Evolutionary conservation across 1,284 basidiomycete genomes (phyloP), one percentile per base, ranked within the genome.

Genomic region (Farysia itapuensis): DNA sequence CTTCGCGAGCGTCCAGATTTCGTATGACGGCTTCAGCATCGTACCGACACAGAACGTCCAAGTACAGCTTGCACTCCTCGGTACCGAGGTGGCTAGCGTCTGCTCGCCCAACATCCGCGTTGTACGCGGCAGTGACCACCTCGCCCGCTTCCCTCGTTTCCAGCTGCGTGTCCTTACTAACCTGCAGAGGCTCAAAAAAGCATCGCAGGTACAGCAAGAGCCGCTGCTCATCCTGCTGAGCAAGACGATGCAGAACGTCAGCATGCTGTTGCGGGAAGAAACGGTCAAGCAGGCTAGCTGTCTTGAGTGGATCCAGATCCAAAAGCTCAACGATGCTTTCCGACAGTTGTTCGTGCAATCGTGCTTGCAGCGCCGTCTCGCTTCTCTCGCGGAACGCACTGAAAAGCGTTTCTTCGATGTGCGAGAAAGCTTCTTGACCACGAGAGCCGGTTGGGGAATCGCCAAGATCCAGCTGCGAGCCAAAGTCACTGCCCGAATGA

Each of bases 141-240:
- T 24, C 35, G 7, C 26, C n/a, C 18, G 7, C n/a, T 12, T 35
- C 13, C 9, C 9, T 22, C 5, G 13, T 22, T 48, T 26, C 64
- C 46, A 32, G 31, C 6, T 63, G 44, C 8, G 82, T 81, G 14
- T 82, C 57, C 15, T 80, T 0, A 71, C 63, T 29, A 74, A 76
- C 28, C 80, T 65, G 44, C 76, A 13, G 16, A 2, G 86, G 84
- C 22, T 86, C 84, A 7, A 95, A 80, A 1, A 96, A 81, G 67
- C 83, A 84, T 12, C 82, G 84, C 4, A 96, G 83, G 76, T 96
- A 99, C 3, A 83, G 80, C 58, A 89, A 86, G 50, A 86, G 85
- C 36, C 84, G 81, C 36, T 81, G 81, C 39, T 84, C 81, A 14
- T 78, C 78, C 26, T 48, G 8, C 29, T 76, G 68, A 2, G 79